Evolutionary conservation across 805 yeast genomes (phyloP).

Genomic region (Blastobotrys muscicola): DNA sequence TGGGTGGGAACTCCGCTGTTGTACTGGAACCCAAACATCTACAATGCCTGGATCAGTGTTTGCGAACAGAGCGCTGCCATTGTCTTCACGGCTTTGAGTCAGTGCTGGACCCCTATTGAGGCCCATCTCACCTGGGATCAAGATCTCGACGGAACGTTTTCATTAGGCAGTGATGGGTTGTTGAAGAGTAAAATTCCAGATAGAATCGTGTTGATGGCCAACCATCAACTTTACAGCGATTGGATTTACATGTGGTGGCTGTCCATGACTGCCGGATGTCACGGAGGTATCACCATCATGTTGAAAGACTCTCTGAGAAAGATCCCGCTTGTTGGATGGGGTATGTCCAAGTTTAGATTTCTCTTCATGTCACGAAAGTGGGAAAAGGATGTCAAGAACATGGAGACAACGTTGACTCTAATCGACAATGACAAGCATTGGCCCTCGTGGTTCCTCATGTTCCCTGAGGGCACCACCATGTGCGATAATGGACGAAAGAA

Average conservation of each 20-base stretch:
- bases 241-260: constrained; percentile 91
- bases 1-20: constrained; percentile 24
- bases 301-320: constrained; percentile 63
- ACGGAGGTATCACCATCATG: constrained; percentile 60
- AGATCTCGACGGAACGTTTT: constrained; percentile 19
- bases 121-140: constrained; percentile 23
- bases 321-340: constrained; percentile 74
- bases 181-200: constrained; percentile 31
- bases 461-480: constrained; percentile 92
- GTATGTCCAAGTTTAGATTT: constrained; percentile 72
- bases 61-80: constrained; percentile 28
- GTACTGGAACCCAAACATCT: constrained; percentile 17
- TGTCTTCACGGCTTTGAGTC: constrained; percentile 21
- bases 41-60: constrained; percentile 24
- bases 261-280: constrained; percentile 55
- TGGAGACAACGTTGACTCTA: constrained; percentile 45
- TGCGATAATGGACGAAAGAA: constrained; percentile 53
- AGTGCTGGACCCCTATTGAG: constrained; percentile 23
- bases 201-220: constrained; percentile 62
- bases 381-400: constrained; percentile 58
- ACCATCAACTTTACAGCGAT: constrained; percentile 90
- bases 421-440: constrained; percentile 40
- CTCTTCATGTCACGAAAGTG: constrained; percentile 78
- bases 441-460: constrained; percentile 65
- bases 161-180: constrained; percentile 15